A percentile compares a stretch with the other conserved stretches of the same genome.
Evolutionary conservation across 208 protist species (phyloP).

Genomic region (Tetramitus jugosus): DNA sequence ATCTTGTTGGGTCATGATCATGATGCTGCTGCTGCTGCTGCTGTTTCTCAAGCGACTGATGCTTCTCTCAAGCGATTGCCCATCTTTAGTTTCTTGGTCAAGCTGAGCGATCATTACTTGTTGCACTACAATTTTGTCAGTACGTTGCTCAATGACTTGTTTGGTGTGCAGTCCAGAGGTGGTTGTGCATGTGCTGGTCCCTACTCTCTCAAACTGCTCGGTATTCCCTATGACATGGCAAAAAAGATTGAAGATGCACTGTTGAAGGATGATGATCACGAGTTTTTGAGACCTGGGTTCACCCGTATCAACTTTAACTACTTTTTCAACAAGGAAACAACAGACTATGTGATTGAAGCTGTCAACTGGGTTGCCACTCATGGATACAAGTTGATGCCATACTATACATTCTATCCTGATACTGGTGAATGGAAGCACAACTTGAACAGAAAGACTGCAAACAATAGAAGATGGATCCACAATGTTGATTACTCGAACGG

Average conservation of each 20-base stretch:
- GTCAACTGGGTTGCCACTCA: conserved; percentile 52
- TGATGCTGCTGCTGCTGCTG: too few species aligned
- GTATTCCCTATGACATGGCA: background rate
- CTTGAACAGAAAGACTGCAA: conserved; percentile 28
- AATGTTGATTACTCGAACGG: conserved; percentile 39
- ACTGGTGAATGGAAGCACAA: conserved; percentile 15
- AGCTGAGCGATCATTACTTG: conserved; percentile 21
- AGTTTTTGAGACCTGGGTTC: conserved; percentile 48
- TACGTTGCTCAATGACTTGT: conserved; percentile 67
- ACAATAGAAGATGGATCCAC: conserved; percentile 39
- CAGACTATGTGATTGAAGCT: conserved; percentile 48
- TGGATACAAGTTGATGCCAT: conserved; percentile 52
- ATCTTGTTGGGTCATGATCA: conserved; percentile 9
- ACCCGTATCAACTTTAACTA: conserved; percentile 46
- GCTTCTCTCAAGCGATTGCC: conserved; percentile 23
- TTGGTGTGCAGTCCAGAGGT: conserved; percentile 59
- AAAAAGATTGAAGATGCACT: background rate
- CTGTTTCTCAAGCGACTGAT: too few species aligned
- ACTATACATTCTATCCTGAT: conserved; percentile 48
- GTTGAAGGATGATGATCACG: conserved; percentile 29
- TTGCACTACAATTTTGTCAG: conserved; percentile 67
- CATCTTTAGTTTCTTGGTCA: conserved; percentile 42
- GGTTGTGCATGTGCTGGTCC: conserved; percentile 69
- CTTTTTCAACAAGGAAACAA: conserved; percentile 35
- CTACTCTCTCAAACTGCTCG: conserved; percentile 34